These are phyloP conservation scores for Stygiomarasmius scandens DNA, from an alignment of 1,284 basidiomycete species.

Conservation along the genomic window DNA sequence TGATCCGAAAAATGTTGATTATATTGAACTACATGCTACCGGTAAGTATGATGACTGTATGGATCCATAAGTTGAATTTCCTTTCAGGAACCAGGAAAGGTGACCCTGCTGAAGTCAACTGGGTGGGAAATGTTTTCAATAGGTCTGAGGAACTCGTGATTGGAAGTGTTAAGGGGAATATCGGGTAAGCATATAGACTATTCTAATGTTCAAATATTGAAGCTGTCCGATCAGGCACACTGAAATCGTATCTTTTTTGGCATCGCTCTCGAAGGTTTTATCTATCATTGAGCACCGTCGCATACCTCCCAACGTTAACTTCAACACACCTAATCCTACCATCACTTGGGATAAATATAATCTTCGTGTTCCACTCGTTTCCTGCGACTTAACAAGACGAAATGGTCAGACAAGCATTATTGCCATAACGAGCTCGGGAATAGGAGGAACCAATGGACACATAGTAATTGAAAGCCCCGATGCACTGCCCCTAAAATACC, in stretches of 20 bases:
- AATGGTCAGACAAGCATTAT: slow-evolving; percentile 30
- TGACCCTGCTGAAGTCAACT: slow-evolving; percentile 54
- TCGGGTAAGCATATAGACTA: slow-evolving; percentile 36
- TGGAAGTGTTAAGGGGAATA: slow-evolving; percentile 51
- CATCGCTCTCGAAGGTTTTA: slow-evolving; percentile 42
- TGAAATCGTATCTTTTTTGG: slow-evolving; percentile 44
- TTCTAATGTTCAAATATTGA: background rate
- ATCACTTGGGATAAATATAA: slow-evolving; percentile 39
- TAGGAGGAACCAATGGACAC: slow-evolving; percentile 47
- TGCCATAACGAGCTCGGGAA: slow-evolving; percentile 45
- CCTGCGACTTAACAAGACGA: slow-evolving; percentile 21
- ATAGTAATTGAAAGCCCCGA: slow-evolving; percentile 38
- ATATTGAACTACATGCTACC: slow-evolving; percentile 51
- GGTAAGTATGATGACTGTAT: slow-evolving; percentile 25
- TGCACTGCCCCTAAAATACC: slow-evolving; percentile 22
- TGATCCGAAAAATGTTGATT: slow-evolving; percentile 43
- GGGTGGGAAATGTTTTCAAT: slow-evolving; percentile 41
- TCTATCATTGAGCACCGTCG: slow-evolving; percentile 35
- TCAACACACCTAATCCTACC: slow-evolving; percentile 34
- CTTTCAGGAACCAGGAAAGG: slow-evolving; percentile 43
- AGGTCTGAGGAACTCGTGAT: slow-evolving; percentile 34
- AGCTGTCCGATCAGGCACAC: slow-evolving; percentile 29
- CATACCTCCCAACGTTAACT: slow-evolving; percentile 44
- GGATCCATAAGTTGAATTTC: background rate
- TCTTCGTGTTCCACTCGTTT: slow-evolving; percentile 18